Evolutionary conservation across 1,284 basidiomycete genomes (phyloP).

Genomic region (Cryptococcus sp.): DNA sequence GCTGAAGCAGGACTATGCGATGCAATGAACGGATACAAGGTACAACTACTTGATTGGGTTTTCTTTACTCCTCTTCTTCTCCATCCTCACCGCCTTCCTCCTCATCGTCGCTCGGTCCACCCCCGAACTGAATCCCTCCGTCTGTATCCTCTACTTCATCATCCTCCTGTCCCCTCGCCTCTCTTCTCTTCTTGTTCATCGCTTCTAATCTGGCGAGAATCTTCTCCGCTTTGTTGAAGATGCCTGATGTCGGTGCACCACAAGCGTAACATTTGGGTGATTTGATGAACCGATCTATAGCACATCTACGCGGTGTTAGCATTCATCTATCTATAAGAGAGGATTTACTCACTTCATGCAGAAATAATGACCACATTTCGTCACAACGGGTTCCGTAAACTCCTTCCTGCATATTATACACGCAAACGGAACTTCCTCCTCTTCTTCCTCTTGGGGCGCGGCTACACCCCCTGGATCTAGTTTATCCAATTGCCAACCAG

Average conservation of each 20-base stretch:
- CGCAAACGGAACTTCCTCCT: constrained; percentile 91
- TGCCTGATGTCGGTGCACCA: constrained; percentile 83
- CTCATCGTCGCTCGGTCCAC: constrained; percentile 21
- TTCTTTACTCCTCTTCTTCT: neutral
- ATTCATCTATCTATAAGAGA: neutral
- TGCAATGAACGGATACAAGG: too few relatives aligned
- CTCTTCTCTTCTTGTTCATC: constrained; percentile 35
- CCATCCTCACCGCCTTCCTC: constrained; percentile 13
- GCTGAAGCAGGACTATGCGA: too few relatives aligned
- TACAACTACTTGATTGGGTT: too few relatives aligned
- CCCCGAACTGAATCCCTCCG: constrained; percentile 34
- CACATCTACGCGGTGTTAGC: constrained; percentile 57
- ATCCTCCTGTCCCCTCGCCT: constrained; percentile 30
- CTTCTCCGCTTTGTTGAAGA: constrained; percentile 57
- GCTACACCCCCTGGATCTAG: constrained; percentile 40
- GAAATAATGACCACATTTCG: constrained; percentile 95
- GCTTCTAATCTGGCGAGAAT: constrained; percentile 46
- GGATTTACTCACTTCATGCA: constrained; percentile 61
- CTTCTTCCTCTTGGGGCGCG: constrained; percentile 61
- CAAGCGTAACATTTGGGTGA: constrained; percentile 96
- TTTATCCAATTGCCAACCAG: constrained; percentile 93
- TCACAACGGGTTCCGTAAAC: constrained; percentile 91
- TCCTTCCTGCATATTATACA: constrained; percentile 93
- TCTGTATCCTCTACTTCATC: constrained; percentile 27
- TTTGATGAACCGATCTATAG: constrained; percentile 86